Conservation (phyloP, 768 basidiomycete genomes). For the Amanita pseudoporphyria region DNA sequence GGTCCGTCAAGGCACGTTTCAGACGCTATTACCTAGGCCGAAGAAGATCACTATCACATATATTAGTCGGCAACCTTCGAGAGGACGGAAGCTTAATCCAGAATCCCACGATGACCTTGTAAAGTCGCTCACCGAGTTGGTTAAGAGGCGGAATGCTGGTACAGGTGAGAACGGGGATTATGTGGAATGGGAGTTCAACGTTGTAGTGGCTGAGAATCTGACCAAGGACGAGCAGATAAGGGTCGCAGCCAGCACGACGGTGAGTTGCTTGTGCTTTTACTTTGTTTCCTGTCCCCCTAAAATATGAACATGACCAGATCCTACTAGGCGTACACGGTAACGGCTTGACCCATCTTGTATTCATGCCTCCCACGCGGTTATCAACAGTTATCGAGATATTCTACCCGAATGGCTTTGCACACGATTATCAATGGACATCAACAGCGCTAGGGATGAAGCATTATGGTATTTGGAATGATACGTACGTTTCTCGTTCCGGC, state of each 20-base stretch:
- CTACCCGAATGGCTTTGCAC: conserved; percentile 70
- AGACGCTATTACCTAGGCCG: conserved; percentile 29
- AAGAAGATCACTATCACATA: conserved; percentile 60
- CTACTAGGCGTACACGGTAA: conserved; percentile 72
- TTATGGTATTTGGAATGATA: conserved; percentile 77
- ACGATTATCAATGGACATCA: conserved; percentile 82
- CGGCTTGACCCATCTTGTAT: conserved; percentile 76
- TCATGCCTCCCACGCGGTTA: conserved; percentile 69
- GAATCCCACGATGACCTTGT: conserved; percentile 51
- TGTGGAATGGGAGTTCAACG: conserved; percentile 47
- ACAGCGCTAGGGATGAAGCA: conserved; percentile 64
- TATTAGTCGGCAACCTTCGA: conserved; percentile 51
- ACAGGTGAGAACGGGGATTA: conserved; percentile 4
- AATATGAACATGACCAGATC: conserved; percentile 28
- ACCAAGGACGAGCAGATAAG: conserved; percentile 69
- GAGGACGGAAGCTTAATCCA: conserved; percentile 38
- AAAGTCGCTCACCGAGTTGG: conserved; percentile 39
- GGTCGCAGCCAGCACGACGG: conserved; percentile 59
- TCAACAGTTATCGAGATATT: conserved; percentile 84
- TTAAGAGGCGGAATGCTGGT: conserved; percentile 19
- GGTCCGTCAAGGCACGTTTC: conserved; percentile 5
- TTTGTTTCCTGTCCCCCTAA: no score
- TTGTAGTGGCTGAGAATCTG: conserved; percentile 55
- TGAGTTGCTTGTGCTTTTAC: conserved; percentile 24
- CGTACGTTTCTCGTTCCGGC: conserved; percentile 32